These are phyloP conservation scores for Aspergillus saccharolyticus DNA, from an alignment of 495 filamentous ascomycete genomes.

Conservation along the genomic window DNA sequence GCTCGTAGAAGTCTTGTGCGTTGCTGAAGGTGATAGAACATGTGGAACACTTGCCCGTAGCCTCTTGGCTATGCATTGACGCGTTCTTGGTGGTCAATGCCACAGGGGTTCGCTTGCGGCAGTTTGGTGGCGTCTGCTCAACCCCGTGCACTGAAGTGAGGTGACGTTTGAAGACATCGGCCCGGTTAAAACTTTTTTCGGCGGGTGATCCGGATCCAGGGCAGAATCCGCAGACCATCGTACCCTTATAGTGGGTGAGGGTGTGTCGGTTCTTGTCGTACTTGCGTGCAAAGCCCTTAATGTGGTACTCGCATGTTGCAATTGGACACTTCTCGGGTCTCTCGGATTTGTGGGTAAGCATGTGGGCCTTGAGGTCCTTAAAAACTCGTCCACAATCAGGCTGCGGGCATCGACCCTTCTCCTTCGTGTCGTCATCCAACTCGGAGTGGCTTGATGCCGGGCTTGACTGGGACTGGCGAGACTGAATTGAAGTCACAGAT, in stretches of 20 bases:
- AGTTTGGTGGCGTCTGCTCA: conserved; percentile 93
- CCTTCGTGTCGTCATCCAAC: conserved; percentile 56
- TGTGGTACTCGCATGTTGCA: conserved; percentile 86
- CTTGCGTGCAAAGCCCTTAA: conserved; percentile 93
- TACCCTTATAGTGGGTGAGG: conserved; percentile 97
- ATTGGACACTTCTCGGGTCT: conserved; percentile 97
- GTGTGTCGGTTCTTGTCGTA: conserved; percentile 99
- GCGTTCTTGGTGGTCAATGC: conserved; percentile 48
- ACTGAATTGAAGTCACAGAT: conserved; percentile 53
- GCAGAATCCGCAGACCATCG: conserved; percentile 98
- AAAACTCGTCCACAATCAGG: conserved; percentile 86
- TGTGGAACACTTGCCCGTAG: conserved; percentile 92
- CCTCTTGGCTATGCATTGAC: conserved; percentile 61
- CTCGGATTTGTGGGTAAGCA: conserved; percentile 92
- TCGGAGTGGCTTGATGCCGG: conserved; percentile 48
- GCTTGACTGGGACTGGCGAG: conserved; percentile 51
- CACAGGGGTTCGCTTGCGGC: conserved; percentile 73
- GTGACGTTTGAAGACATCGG: conserved; percentile 98
- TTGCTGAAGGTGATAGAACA: conserved; percentile 87
- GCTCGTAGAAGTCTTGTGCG: conserved; percentile 98
- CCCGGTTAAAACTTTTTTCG: conserved; percentile 98
- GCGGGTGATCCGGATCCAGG: conserved; percentile 85
- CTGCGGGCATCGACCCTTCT: conserved; percentile 73
- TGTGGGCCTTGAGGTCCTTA: conserved; percentile 92
- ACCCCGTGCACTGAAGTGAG: conserved; percentile 90